Evolutionary conservation across 2,329 filamentous ascomycete genomes (phyloP), one percentile per base, ranked within the genome.

Genomic region (Curvularia verruculosa): DNA sequence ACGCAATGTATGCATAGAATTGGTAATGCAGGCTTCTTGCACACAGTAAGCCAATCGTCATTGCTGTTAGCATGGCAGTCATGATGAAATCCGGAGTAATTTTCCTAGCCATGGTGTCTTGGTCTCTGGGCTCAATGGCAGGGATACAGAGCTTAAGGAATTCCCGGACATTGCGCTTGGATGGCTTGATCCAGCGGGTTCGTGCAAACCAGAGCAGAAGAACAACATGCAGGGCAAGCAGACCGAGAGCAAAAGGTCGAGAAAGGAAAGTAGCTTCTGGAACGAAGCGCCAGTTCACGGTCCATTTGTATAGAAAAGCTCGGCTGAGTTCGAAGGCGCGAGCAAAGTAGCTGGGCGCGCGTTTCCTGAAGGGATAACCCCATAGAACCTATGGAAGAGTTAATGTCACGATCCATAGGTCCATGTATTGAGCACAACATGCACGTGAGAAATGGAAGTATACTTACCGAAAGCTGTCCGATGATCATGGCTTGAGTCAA

Each of bases 211-310:
- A 73, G 24, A 81, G 66, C 23, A 97, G 82, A n/a, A 92, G 80
- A 8, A 80, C 74, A 24, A 81, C 80, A 73, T 97, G 92, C 53
- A 85, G 71, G 1, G 77, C 81, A 24, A 96, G 81, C 49, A 97
- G 82, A 13, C 79, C 76, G 18, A 88, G 66, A 24, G 92, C 86
- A 72, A 96, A 96, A 1, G 79, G 74, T 58, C 80, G 84, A 65
- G 87, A 89, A 45, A 96, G 83, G 69, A 99, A 99, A 0, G 80
- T 77, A 6, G 90, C 85, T 77, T 97, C 92, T 15, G 90, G 88
- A n/a, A 97, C 79, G 74, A 98, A 98, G 52, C 93, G 87, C 95
- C 95, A 99, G 77, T 99, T 99, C 65, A 99, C 95, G 0, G 95
- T 99, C 95, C 95, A 99, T 78, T 94, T 92, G 82, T 94, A 98